Evolutionary conservation across 257 asterid genomes (phyloP), one percentile per base, ranked within the genome.

Genomic region (Ocimum tenuiflorum): DNA sequence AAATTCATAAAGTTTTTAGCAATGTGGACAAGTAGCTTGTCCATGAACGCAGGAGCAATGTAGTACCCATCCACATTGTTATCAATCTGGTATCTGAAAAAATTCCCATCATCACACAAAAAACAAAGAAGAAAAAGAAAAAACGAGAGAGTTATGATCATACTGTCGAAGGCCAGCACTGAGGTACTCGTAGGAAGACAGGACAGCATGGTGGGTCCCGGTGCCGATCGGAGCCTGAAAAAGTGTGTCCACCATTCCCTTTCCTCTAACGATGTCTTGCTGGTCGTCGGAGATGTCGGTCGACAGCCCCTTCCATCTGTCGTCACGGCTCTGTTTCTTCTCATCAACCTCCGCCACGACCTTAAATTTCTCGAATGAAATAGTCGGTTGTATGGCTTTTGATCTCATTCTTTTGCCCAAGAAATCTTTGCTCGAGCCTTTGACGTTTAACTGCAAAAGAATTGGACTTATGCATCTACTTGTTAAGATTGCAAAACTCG

Each of bases 41-140:
- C 85, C 80, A 79, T 79, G 79, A 82, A 82, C 0, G 76, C 81
- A n/a, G 85, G 87, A 10, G 87, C 87, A 19, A 82, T 82, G 79
- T 82, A 82, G 66, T 54, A 72, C 36, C 84, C 84, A 20, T 48
- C 8, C 81, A 82, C 71, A 14, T 13, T 57, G 71, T 82, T 79
- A 73, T 79, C 87, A 45, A 77, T 70, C 18, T 68, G 33, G 27
- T 61, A 80, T 39, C 85, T 77, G 68, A 18, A 22, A 22, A 56
- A 24, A 56, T 12, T 0, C 22, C 14, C 27, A 65, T 46, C 31
- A 45, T 29, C 22, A 15, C 0, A 36, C 10, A 9, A 15, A 31
- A 27, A 22, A 42, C 7, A 1, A 9, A 2, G 3, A 8, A 0
- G 23, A 22, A 0, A 5, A 4, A n/a, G 14, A n/a, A 35, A 0